Evolutionary conservation across 2,329 filamentous ascomycete genomes (phyloP), one percentile per base, ranked within the genome.

Genomic region (Chlorencoelia australis): DNA sequence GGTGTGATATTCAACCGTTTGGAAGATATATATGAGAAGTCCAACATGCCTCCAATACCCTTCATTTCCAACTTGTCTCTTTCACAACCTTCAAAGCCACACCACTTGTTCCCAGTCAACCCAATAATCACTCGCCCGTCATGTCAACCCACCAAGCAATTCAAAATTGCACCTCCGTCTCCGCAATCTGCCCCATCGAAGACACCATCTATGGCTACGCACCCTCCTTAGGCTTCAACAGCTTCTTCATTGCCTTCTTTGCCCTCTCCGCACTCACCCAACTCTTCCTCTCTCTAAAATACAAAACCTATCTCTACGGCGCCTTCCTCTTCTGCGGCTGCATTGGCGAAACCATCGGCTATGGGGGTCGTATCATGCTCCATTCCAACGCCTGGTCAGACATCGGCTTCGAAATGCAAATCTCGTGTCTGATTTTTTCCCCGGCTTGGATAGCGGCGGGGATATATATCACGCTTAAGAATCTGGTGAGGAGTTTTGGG

Each of bases 381-480:
- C 55, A 66, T 49, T 26, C 54, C 3, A 51, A 77, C 58, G 71
- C 72, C 2, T 79, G 67, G 65, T 60, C 68, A 11, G 35, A 35
- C 13, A 25, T 37, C 4, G 50, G 41, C 9, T 53, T 50, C 58
- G 59, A 74, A 55, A 65, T 71, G 28, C 70, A 78, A 46, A 71
- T 71, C 19, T 42, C 39, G 24, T 51, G 46, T 31, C 26, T 51
- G 2, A 47, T 46, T 15, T 41, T 51, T 30, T 31, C 44, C 3
- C 49, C 51, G 5, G 73, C 72, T 20, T 66, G 78, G 41, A 61
- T 76, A 55, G 75, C 73, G 58, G 71, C 73, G 41, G 67, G 36
- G 50, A 68, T 79, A 55, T 79, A 79, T 60, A 64, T 79, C 17
- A 76, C 71, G 3, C 67, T 79, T 41, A 42, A 45, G 22, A 40